These are phyloP conservation scores for Babesia caballi DNA, from an alignment of 169 alveolate genomes.

Conservation along the genomic window DNA sequence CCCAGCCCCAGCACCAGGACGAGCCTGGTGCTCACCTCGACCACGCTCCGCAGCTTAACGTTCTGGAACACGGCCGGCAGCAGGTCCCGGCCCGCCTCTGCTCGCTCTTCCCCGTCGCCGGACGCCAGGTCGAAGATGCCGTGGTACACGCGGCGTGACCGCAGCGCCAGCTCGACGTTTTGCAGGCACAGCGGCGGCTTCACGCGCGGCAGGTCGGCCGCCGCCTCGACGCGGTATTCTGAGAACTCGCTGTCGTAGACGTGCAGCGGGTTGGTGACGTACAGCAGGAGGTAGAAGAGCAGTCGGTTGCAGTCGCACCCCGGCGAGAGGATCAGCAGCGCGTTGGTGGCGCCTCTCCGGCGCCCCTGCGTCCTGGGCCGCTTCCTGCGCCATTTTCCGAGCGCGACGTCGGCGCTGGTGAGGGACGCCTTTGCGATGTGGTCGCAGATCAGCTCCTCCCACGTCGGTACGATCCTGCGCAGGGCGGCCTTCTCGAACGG, in stretches of 20 bases:
- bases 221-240: background rate
- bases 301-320: conserved; percentile 51
- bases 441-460: conserved; percentile 51
- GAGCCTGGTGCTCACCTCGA: conserved; percentile 36
- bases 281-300: conserved; percentile 55
- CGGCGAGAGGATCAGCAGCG: conserved; percentile 45
- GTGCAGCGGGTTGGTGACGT: conserved; percentile 55
- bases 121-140: conserved; percentile 35
- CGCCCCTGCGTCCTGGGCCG: background rate
- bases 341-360: conserved; percentile 32
- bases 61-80: conserved; percentile 19
- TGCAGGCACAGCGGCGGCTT: conserved; percentile 10
- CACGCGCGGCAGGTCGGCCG: background rate
- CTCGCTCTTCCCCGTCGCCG: background rate
- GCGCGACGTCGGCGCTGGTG: background rate
- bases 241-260: conserved; percentile 41
- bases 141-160: conserved; percentile 22
- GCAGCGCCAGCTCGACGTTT: conserved; percentile 33
- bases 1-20: conserved; percentile 50
- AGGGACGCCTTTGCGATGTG: conserved; percentile 13
- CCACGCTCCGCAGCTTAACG: conserved; percentile 41
- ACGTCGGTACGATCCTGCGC: conserved; percentile 55
- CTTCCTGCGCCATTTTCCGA: background rate
- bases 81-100: background rate
- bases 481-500: conserved; percentile 60